Conservation (phyloP, 768 basidiomycete genomes). For the Fomitopsis serialis region DNA sequence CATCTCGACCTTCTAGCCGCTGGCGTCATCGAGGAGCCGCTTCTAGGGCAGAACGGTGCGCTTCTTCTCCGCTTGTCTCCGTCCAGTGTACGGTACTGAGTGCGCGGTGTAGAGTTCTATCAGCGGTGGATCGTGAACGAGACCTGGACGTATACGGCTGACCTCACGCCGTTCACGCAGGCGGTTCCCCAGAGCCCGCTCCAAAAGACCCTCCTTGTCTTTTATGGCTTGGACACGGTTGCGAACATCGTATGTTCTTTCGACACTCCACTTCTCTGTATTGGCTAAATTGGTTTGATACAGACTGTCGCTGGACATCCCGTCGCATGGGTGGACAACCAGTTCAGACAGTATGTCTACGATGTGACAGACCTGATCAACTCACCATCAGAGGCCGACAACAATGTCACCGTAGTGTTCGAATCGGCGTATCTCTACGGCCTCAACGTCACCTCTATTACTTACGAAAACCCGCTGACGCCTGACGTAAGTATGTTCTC, state of each 20-base stretch:
- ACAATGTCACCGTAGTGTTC: slow-evolving; percentile 44
- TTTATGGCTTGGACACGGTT: slow-evolving; percentile 54
- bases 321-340: slow-evolving; percentile 53
- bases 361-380: slow-evolving; percentile 42
- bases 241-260: slow-evolving; percentile 42
- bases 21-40: slow-evolving; percentile 48
- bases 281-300: neutral
- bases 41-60: slow-evolving; percentile 48
- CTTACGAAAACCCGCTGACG: slow-evolving; percentile 40
- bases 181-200: slow-evolving; percentile 15
- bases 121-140: slow-evolving; percentile 52
- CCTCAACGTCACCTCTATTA: slow-evolving; percentile 44
- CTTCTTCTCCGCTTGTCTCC: neutral
- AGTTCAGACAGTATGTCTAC: slow-evolving; percentile 49
- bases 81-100: neutral
- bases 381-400: slow-evolving; percentile 26
- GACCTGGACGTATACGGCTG: slow-evolving; percentile 56
- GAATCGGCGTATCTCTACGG: slow-evolving; percentile 53
- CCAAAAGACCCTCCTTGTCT: slow-evolving; percentile 39
- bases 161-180: slow-evolving; percentile 38
- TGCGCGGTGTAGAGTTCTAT: slow-evolving; percentile 36
- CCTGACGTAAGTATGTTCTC: slow-evolving; percentile 19
- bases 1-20: slow-evolving; percentile 49
- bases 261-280: neutral
- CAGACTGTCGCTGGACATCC: slow-evolving; percentile 47